Conservation (phyloP, 495 filamentous ascomycete species). For the Neurospora sp. region DNA sequence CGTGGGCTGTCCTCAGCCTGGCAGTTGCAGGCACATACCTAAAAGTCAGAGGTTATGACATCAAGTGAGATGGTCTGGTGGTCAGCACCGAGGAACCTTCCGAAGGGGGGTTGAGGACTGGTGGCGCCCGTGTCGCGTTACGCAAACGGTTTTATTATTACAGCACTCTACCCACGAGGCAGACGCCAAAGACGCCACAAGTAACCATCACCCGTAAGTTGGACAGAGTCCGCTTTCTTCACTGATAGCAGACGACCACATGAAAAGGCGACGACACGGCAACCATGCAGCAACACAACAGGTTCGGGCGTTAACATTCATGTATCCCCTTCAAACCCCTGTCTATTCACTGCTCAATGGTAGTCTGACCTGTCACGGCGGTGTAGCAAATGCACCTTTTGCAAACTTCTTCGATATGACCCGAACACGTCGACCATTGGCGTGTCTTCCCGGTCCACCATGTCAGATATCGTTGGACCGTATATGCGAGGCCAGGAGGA, state of each 20-base stretch:
- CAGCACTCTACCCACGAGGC: not conserved
- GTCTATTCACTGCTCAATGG: not conserved
- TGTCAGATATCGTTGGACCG: not conserved
- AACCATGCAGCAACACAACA: not conserved
- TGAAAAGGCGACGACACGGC: not conserved
- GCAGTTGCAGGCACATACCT: conserved; percentile 53
- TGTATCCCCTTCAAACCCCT: not conserved
- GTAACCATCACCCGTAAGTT: not conserved
- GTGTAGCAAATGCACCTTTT: not conserved
- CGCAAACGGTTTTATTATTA: not conserved
- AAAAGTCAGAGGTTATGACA: conserved; percentile 61
- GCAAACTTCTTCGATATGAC: not conserved
- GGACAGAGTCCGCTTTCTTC: not conserved
- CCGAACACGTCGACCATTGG: not conserved
- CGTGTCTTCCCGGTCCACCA: not conserved
- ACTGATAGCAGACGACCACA: not conserved
- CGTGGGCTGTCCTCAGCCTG: conserved; percentile 52
- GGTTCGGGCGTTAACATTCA: not conserved
- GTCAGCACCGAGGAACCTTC: not conserved
- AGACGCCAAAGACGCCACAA: not conserved
- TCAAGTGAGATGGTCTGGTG: conserved; percentile 14
- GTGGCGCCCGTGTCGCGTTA: not conserved
- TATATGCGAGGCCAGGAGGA: not conserved
- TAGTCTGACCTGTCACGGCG: not conserved
- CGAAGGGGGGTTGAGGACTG: not conserved